Conservation (phyloP, 2,329 filamentous ascomycete genomes). For the Cytospora leucostoma region DNA sequence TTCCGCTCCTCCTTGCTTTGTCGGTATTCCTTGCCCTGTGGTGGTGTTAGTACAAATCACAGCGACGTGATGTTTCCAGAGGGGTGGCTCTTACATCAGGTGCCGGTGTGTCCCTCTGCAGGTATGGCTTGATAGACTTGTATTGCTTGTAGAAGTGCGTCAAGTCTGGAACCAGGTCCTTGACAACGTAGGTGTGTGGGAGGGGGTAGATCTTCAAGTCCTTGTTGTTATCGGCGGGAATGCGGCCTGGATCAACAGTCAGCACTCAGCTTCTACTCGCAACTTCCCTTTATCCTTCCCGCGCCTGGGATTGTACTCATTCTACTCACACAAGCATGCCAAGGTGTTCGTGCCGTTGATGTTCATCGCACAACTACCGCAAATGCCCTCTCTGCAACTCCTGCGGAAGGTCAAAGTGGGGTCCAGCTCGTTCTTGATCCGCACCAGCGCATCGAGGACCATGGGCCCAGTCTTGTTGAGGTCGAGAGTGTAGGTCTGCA, state of each 20-base stretch:
- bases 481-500: constrained; percentile 94
- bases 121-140: constrained; percentile 98
- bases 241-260: constrained; percentile 67
- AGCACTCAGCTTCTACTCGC: neutral
- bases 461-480: constrained; percentile 99
- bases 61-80: neutral
- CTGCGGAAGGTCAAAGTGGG: constrained; percentile 94
- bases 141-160: constrained; percentile 99
- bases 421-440: constrained; percentile 99
- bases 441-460: constrained; percentile 93
- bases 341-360: constrained; percentile 98
- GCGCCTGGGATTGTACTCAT: too few relatives aligned
- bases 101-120: constrained; percentile 84
- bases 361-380: constrained; percentile 99
- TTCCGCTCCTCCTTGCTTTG: constrained; percentile 89
- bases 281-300: constrained; percentile 34
- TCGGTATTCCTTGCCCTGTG: constrained; percentile 84
- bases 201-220: constrained; percentile 96
- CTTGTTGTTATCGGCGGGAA: constrained; percentile 76
- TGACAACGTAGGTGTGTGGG: constrained; percentile 98
- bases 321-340: constrained; percentile 86
- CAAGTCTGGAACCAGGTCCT: constrained; percentile 96
- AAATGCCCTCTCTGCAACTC: constrained; percentile 97
- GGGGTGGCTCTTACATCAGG: constrained; percentile 66
- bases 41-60: constrained; percentile 23